Base-by-base conservation (phyloP, 768 basidiomycete genomes). In the Sporobolomyces roseus region DNA sequence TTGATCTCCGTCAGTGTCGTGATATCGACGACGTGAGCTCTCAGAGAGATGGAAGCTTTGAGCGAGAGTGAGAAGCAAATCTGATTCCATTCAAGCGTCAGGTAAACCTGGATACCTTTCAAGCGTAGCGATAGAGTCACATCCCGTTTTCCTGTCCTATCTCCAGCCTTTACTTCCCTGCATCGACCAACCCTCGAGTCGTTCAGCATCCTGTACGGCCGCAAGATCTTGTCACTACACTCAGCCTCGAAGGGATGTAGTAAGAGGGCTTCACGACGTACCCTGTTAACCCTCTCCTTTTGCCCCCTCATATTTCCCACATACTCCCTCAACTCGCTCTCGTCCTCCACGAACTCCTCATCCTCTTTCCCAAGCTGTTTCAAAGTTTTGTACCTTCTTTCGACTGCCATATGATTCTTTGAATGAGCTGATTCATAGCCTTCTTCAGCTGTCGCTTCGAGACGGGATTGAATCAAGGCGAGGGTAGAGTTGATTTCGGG, bases 321-420 rank as follows among this genome's bases (percentile, higher is more conserved):
- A n/a, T 8, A 53, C 3, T 53, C 52, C 29, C 33, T 53, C 52
- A 53, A 53, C 23, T 30, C 52, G 14, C 52, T 53, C 52, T 53
- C 52, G 30, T 53, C 52, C 13, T 53, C 52, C 33, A 33, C 52
- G 21, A 53, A 53, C 32, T 53, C 52, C 3, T 53, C 52, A 9
- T 53, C 52, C 9, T 53, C 52, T 32, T 53, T 32, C 23, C 52
- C 52, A 6, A 16, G 4, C 32, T 53, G 30, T 6, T 33, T 17
- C 27, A 53, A 30, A 33, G 12, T 4, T 36, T 33, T 23, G 30
- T 53, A 36, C 32, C 52, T 53, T 32, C 52, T 53, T 14, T 3
- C 33, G 30, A 53, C 29, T 3, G 52, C 52, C 30, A 32, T 12
- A 21, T 53, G 23, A 30, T 53, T 53, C 52, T 4, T 53, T 32